Conservation (phyloP, 805 yeast genomes). For the Monosporozyma yasuniensis region DNA sequence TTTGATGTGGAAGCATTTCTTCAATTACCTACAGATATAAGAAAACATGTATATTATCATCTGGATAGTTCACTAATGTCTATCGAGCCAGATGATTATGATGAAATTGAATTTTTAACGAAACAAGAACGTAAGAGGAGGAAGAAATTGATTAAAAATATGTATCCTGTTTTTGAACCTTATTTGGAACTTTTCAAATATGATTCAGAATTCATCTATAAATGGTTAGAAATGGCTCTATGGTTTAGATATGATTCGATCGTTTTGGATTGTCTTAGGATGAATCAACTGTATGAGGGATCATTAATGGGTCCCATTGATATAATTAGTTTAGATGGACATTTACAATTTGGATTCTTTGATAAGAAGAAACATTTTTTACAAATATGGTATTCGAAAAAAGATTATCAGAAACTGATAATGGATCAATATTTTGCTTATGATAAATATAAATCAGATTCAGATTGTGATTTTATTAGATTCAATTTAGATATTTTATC, state of each 20-base stretch:
- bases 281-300: conserved; percentile 21
- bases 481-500: neutral
- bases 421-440: conserved; percentile 6
- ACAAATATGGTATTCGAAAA: conserved; percentile 22
- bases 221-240: conserved; percentile 20
- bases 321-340: conserved; percentile 15
- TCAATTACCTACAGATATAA: conserved; percentile 18
- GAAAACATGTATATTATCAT: conserved; percentile 21
- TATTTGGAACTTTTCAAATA: conserved; percentile 22
- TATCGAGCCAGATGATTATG: neutral
- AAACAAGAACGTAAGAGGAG: neutral
- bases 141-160: conserved; percentile 4
- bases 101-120: neutral
- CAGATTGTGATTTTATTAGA: neutral
- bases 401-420: conserved; percentile 21
- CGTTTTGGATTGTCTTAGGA: conserved; percentile 22
- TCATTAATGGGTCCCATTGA: conserved; percentile 16
- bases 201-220: conserved; percentile 13
- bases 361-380: conserved; percentile 13
- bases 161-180: conserved; percentile 12
- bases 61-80: conserved; percentile 13
- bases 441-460: conserved; percentile 5
- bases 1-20: conserved; percentile 13
- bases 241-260: conserved; percentile 26
- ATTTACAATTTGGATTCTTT: conserved; percentile 17